Base-by-base conservation (phyloP, 805 yeast genomes). In the Metschnikowia kunwiensis region DNA sequence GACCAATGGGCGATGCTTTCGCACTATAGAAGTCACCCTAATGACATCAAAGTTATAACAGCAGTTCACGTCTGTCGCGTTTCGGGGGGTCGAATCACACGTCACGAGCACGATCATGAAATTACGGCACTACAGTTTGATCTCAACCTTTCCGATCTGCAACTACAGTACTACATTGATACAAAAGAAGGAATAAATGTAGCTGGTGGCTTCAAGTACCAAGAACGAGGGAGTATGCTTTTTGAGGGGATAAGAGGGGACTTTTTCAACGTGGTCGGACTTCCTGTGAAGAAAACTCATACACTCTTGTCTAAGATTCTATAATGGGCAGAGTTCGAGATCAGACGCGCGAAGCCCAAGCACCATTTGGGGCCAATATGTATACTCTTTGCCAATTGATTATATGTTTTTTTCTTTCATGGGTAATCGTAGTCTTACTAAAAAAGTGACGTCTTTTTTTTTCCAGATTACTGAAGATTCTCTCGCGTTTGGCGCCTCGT, bases 141-240 rank as follows among this genome's bases (percentile, higher is more conserved):
- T 5, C 70, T 74, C 53, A 39, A 53, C 1, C 59, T 79, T 10
- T 68, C 78, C 1, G 78, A 77, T 46, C 76, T 68, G n/a, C 65
- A 80, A 25, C 51, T 91, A 4, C 53, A 72, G 17, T 63, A 68
- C 11, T 91, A 91, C 57, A 82, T 84, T 8, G 70, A 70, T 2
- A 63, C 80, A 2, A 81, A 73, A 15, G 97, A 91, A 55, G 97
- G 93, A 1, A 38, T 69, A 6, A 72, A 73, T 31, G 97, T 86
- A 1, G 96, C 97, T 2, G 98, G 97, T 5, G 98, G 98, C 1
- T 89, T 86, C 63, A 80, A 79, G 49, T 80, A 83, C 41, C 97
- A 91, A 60, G 85, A 81, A 0, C 55, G 57, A 7, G 93, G 94
- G 2, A 78, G 83, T 1, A 53, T 80, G 24, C 61, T 91, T 44